Percentiles rank a stretch among this genome's conserved stretches.
These are phyloP conservation scores for Yamadazyma friedrichii DNA, from an alignment of 1,139 yeast genomes.

Conservation along the genomic window DNA sequence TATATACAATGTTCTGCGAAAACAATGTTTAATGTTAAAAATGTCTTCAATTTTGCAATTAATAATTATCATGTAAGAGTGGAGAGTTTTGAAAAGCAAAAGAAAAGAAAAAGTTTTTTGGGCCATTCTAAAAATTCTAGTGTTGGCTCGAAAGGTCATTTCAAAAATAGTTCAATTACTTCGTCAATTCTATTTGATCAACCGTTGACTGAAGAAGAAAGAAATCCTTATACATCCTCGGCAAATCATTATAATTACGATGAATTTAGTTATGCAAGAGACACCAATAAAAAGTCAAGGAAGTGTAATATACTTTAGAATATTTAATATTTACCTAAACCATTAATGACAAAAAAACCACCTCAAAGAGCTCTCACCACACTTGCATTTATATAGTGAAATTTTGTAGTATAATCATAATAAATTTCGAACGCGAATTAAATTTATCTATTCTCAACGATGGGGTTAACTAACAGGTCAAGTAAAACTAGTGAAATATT, in stretches of 20 bases:
- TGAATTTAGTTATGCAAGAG: conserved; percentile 43
- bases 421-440: too few relatives aligned
- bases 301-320: conserved; percentile 35
- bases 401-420: too few relatives aligned
- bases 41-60: conserved; percentile 61
- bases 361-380: neutral
- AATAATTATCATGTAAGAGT: conserved; percentile 34
- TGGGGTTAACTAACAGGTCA: neutral
- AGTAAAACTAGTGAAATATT: neutral
- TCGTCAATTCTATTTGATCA: conserved; percentile 38
- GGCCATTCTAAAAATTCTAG: conserved; percentile 30
- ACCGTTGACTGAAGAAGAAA: conserved; percentile 42
- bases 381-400: too few relatives aligned
- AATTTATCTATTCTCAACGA: too few relatives aligned
- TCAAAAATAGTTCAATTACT: conserved; percentile 37
- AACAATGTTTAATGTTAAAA: conserved; percentile 60
- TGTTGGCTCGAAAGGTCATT: conserved; percentile 29
- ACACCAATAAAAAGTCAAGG: conserved; percentile 28
- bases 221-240: conserved; percentile 20
- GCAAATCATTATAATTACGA: conserved; percentile 34
- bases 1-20: conserved; percentile 82
- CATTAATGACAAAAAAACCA: too few relatives aligned
- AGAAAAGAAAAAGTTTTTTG: conserved; percentile 30
- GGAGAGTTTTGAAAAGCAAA: conserved; percentile 38
- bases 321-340: too few relatives aligned